These are phyloP conservation scores for Rosa chinensis DNA, from an alignment of 306 rosid genomes.

Conservation along the genomic window DNA sequence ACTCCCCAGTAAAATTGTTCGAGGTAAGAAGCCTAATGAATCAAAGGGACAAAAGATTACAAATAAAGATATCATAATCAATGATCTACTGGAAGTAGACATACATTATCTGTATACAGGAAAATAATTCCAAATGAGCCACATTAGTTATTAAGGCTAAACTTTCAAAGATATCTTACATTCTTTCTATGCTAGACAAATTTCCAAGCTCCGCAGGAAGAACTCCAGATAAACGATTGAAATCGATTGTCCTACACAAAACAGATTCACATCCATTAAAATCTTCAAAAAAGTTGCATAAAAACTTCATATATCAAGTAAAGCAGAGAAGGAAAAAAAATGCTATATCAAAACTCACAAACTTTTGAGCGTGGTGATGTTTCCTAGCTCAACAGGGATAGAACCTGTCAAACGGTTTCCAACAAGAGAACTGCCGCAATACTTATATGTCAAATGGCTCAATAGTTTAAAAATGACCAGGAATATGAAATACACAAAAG, in stretches of 20 bases:
- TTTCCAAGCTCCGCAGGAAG: slow-evolving; percentile 40
- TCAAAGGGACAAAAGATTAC: neutral
- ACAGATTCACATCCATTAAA: slow-evolving; percentile 5
- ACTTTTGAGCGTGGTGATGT: slow-evolving; percentile 51
- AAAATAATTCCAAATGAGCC: neutral
- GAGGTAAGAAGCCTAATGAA: slow-evolving; percentile 50
- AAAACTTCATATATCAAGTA: neutral
- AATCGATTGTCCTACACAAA: slow-evolving; percentile 50
- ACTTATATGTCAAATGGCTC: neutral
- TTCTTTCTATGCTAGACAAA: neutral
- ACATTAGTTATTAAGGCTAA: neutral
- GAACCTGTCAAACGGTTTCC: slow-evolving; percentile 63
- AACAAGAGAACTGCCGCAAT: slow-evolving; percentile 44
- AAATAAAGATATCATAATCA: neutral
- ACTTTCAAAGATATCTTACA: slow-evolving; percentile 1
- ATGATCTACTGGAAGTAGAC: neutral
- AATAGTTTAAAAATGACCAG: neutral
- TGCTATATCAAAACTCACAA: slow-evolving; percentile 55
- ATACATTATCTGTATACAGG: neutral
- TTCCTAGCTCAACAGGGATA: slow-evolving; percentile 63
- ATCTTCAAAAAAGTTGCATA: neutral
- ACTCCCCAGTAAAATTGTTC: slow-evolving; percentile 62
- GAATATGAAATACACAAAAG: neutral
- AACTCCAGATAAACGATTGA: slow-evolving; percentile 58
- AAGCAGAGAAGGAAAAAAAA: neutral